Evolutionary conservation across 108 stramenopile species (phyloP), one percentile per base, ranked within the genome.

Genomic region (Nitzschia sp.): DNA sequence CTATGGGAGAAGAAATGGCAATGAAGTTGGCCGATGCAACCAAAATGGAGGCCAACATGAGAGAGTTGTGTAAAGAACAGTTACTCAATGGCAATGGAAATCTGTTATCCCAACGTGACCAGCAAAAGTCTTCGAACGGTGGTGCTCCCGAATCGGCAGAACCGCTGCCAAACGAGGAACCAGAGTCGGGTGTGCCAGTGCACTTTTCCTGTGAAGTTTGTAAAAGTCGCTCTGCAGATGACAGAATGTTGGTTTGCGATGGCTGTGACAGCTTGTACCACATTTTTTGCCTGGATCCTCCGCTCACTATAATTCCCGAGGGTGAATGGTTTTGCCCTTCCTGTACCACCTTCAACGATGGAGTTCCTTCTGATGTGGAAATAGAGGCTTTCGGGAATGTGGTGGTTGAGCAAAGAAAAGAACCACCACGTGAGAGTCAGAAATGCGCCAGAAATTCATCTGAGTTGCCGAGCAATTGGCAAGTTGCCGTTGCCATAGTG

Each of bases 251-350:
- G 6, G 42, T 87, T 19, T 89, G 88, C 59, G 86, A 89, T 71
- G 83, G 85, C 24, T 89, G 88, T 66, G 84, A 86, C 60, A 79
- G 52, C 43, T 71, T 83, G 29, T 86, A 64, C 48, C 88, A 89
- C 63, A 55, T 66, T 41, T 50, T 78, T 43, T 88, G 87, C 63
- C 53, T 88, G 40, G 69, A 66, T 12, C 86, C 86, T 37, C 77
- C 83, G 22, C 26, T 88, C 65, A 41, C 61, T 40, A 63, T 57
- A 46, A 82, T 88, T 41, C 87, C 87, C 7, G 71, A 85, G 55
- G 84, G 72, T 41, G 84, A 88, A 56, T 88, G 79, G 69, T 84
- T 86, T 63, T 88, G 87, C 85, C 87, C 41, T 81, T 81, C n/a
- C 56, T 89, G 66, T n/a, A 21, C 15, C 0, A 41, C 60, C 17